A percentile compares a stretch with the other conserved stretches of the same genome.
Conservation (phyloP, 345 rosid genomes). For the Salix viminalis region DNA sequence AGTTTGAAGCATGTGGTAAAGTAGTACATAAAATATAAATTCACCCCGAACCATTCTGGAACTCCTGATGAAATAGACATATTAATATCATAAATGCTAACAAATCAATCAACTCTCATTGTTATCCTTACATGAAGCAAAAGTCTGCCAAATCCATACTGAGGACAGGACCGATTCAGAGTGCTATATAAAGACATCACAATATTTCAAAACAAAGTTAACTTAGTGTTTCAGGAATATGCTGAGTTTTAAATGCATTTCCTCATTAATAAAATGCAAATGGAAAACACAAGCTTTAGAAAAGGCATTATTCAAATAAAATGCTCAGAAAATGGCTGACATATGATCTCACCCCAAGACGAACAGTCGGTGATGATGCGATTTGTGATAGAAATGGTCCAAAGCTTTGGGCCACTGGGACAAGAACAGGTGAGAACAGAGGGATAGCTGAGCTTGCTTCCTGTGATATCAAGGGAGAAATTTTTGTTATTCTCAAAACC, state of each 20-base stretch:
- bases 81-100: background rate
- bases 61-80: background rate
- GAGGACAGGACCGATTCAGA: background rate
- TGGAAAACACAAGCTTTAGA: background rate
- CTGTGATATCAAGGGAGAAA: slow-evolving; percentile 36
- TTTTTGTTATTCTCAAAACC: slow-evolving; percentile 4
- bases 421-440: slow-evolving; percentile 89
- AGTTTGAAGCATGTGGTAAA: background rate
- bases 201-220: background rate
- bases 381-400: slow-evolving; percentile 85
- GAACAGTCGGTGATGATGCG: slow-evolving; percentile 68
- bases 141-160: background rate
- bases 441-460: slow-evolving; percentile 90
- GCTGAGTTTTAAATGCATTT: slow-evolving; percentile 2
- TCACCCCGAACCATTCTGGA: background rate
- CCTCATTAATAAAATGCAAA: background rate
- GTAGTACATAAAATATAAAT: background rate
- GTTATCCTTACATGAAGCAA: background rate
- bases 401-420: slow-evolving; percentile 86
- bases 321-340: slow-evolving; percentile 3
- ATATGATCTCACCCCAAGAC: slow-evolving; percentile 63
- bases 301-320: slow-evolving; percentile 4
- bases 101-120: background rate
- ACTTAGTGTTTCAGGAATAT: background rate
- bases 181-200: background rate